phyloP scores from a whole-genome alignment of 768 basidiomycete species.

The Macrolepiota fuliginosa region DNA sequence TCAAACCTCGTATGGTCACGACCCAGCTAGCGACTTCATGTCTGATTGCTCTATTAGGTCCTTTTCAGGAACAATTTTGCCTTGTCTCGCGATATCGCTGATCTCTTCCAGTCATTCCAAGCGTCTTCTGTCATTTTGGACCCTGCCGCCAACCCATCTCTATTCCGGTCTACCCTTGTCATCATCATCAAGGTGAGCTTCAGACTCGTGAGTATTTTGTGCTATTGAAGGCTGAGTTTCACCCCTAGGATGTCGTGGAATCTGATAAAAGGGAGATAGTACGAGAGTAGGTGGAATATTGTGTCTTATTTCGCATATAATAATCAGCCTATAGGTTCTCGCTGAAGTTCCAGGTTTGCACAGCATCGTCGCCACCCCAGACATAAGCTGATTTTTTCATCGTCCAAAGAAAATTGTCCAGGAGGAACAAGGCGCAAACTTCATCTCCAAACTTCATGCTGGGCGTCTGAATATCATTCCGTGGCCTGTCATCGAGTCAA shows the following conservation, averaged over 20 bases:
- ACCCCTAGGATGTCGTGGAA: conserved; percentile 56
- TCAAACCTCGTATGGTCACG: conserved; percentile 48
- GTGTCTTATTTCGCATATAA: neutral
- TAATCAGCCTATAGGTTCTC: conserved; percentile 38
- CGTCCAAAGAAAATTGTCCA: conserved; percentile 50
- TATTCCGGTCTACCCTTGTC: conserved; percentile 57
- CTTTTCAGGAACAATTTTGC: conserved; percentile 68
- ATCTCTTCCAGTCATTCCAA: conserved; percentile 62
- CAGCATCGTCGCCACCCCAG: neutral
- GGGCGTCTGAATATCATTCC: conserved; percentile 57
- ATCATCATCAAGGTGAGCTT: conserved; percentile 59
- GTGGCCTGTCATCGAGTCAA: conserved; percentile 67
- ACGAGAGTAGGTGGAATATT: conserved; percentile 41
- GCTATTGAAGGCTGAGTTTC: too few relatives aligned
- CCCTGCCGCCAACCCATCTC: conserved; percentile 52
- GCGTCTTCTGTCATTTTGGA: conserved; percentile 57
- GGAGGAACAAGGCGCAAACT: conserved; percentile 58
- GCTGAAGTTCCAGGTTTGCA: conserved; percentile 42
- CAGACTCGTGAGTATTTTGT: neutral
- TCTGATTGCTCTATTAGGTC: conserved; percentile 35
- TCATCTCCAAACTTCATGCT: conserved; percentile 57
- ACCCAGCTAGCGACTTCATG: neutral
- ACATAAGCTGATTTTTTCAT: neutral
- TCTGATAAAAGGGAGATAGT: conserved; percentile 58
- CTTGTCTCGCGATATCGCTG: conserved; percentile 55